Evolutionary conservation across 805 yeast species (phyloP), one percentile per base, ranked within the genome.

Genomic region (Clavispora fructus): DNA sequence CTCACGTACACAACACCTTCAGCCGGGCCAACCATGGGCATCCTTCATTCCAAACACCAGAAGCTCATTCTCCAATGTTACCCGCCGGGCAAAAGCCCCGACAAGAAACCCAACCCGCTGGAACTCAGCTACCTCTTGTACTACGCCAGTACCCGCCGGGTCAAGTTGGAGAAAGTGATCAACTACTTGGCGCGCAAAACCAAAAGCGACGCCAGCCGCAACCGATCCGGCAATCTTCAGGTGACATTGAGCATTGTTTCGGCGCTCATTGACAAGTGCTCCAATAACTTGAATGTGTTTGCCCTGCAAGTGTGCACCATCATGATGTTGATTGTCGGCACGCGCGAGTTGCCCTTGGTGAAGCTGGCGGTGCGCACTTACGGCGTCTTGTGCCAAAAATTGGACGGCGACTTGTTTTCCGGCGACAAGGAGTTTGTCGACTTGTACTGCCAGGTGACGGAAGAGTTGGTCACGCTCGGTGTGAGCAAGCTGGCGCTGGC

Each of bases 71-170:
- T 85, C 43, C 96, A 88, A 64, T 94, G 98, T 70, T 92, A 92
- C 63, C 98, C 96, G 6, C 79, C 94, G 1, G 97, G 97, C 1
- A 77, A 89, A 50, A 84, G 82, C 7, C 77, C 78, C 6, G 98
- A 91, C 59, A 91, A 91, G 68, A 84, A 85, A 57, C 96, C 99
- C 13, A 91, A 92, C 63, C 82, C 95, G 2, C 88, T 95, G 17
- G 98, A 94, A 63, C 75, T 95, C 40, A 85, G 95, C 48, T 89
- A 90, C 61, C 73, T 92, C 54, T 68, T 92, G 29, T 92, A 86
- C 71, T 92, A 92, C 63, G 96, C 96, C 17, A 83, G 95, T 35
- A 85, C 97, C 4, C 75, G 97, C 56, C 75, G 97, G 45, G 84
- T 89, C 29, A 92, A 94, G 63, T 73, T 94, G 51, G 94, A 87